These are phyloP conservation scores for Whalleya microplaca DNA, from an alignment of 2,329 filamentous ascomycete genomes.

Conservation along the genomic window DNA sequence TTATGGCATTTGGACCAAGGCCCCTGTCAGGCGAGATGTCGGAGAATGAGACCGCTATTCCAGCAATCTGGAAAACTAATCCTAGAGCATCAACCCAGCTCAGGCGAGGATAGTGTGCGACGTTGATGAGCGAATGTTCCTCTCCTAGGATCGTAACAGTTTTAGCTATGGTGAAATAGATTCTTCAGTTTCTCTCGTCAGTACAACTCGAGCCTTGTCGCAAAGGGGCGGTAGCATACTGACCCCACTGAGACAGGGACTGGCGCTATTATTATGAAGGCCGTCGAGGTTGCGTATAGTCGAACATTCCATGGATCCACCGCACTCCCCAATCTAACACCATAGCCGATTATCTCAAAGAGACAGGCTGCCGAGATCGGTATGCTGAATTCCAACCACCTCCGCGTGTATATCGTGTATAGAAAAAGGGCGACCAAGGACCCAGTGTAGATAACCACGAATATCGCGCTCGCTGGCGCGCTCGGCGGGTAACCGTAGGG, in stretches of 20 bases:
- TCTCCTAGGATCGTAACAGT: slow-evolving; percentile 33
- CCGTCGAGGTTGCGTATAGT: slow-evolving; percentile 28
- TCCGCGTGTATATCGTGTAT: slow-evolving; percentile 20
- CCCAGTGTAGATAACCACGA: slow-evolving; percentile 28
- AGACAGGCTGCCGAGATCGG: slow-evolving; percentile 29
- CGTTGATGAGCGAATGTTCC: slow-evolving; percentile 35
- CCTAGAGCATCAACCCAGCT: slow-evolving; percentile 33
- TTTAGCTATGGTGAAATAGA: slow-evolving; percentile 33
- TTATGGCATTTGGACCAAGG: slow-evolving; percentile 15
- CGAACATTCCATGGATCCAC: slow-evolving; percentile 30
- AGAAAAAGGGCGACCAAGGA: slow-evolving; percentile 24
- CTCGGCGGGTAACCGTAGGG: slow-evolving; percentile 34
- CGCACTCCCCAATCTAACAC: slow-evolving; percentile 26
- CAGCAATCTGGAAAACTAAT: slow-evolving; percentile 33
- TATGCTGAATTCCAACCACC: slow-evolving; percentile 27
- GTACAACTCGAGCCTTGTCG: not conserved
- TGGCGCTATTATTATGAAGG: slow-evolving; percentile 34
- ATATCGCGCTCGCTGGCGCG: slow-evolving; percentile 20
- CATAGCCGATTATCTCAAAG: slow-evolving; percentile 32
- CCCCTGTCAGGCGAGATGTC: slow-evolving; percentile 20
- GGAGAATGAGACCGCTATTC: slow-evolving; percentile 34
- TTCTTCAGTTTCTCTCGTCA: slow-evolving; percentile 29
- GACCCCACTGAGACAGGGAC: slow-evolving; percentile 35
- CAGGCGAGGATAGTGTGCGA: slow-evolving; percentile 27
- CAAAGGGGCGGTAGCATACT: not conserved